Percentiles rank a stretch among this genome's conserved stretches.
phyloP scores from a whole-genome alignment of 2,329 filamentous ascomycete species.

The Cercospora janseana region DNA sequence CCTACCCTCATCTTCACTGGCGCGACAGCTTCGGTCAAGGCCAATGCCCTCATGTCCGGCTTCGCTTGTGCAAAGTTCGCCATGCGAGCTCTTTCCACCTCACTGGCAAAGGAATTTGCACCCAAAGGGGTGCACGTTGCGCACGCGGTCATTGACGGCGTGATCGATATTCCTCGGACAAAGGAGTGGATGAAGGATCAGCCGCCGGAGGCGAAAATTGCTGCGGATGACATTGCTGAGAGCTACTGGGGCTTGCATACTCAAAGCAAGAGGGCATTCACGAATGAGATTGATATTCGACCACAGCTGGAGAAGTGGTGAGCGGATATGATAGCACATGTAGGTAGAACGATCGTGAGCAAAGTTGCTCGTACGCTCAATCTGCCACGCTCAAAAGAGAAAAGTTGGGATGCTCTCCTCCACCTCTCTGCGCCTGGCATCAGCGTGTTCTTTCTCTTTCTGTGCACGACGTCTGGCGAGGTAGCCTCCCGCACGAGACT shows the following conservation, averaged over 20 bases:
- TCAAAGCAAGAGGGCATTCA: constrained; percentile 75
- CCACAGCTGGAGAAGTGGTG: constrained; percentile 85
- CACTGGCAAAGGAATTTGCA: constrained; percentile 77
- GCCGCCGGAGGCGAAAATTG: constrained; percentile 66
- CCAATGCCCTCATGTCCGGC: constrained; percentile 64
- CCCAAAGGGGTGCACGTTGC: constrained; percentile 80
- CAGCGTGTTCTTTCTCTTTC: constrained; percentile 28
- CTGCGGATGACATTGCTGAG: constrained; percentile 80
- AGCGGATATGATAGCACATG: too few relatives aligned
- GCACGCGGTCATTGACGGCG: constrained; percentile 72
- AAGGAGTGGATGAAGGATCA: constrained; percentile 58
- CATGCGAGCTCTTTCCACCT: constrained; percentile 69
- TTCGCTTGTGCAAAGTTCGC: constrained; percentile 84
- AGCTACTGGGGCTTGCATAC: constrained; percentile 81
- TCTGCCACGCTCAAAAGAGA: constrained; percentile 36
- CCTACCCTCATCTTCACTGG: constrained; percentile 83
- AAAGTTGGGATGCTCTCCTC: constrained; percentile 46
- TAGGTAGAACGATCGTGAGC: too few relatives aligned
- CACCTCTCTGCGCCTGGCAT: constrained; percentile 31
- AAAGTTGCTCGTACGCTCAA: too few relatives aligned
- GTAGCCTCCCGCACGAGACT: constrained; percentile 15
- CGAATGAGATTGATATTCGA: constrained; percentile 76
- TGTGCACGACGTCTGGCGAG: constrained; percentile 35
- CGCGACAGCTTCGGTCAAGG: constrained; percentile 75
- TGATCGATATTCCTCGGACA: constrained; percentile 76